Evolutionary conservation across 1,139 yeast genomes (phyloP).

Genomic region (Petasospora rhodanensis): DNA sequence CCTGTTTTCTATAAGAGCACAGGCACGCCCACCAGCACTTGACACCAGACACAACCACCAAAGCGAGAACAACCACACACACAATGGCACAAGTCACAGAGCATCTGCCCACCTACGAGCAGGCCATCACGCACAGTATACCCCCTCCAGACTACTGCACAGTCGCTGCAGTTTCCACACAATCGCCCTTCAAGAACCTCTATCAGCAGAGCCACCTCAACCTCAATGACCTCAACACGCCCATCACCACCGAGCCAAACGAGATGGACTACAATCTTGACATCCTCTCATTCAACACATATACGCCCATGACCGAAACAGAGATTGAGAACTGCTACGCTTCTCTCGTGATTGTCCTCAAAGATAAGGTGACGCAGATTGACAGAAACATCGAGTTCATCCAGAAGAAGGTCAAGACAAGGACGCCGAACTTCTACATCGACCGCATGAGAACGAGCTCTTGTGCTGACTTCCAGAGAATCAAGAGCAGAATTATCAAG

Average conservation of each 20-base stretch:
- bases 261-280: no score
- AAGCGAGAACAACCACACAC: not conserved
- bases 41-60: no score
- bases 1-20: no score
- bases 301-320: constrained; percentile 4
- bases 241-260: no score
- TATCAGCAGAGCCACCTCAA: constrained; percentile 9
- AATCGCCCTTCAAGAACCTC: constrained; percentile 9
- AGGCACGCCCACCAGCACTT: no score
- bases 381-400: constrained; percentile 18
- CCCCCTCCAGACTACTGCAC: constrained; percentile 24
- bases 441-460: constrained; percentile 17
- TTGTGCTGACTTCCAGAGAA: constrained; percentile 17
- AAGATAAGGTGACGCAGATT: constrained; percentile 22
- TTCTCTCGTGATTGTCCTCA: constrained; percentile 10
- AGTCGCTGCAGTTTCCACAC: constrained; percentile 12
- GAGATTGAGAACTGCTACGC: constrained; percentile 14
- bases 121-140: constrained; percentile 10
- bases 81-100: no score
- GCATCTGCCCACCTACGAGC: constrained; percentile 20
- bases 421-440: constrained; percentile 18
- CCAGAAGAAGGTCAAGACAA: constrained; percentile 17
- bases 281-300: constrained; percentile 8
- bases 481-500: constrained; percentile 9
- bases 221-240: constrained; percentile 1